phyloP scores from a whole-genome alignment of 2,329 filamentous ascomycete species.

The Aspergillus udagawae region DNA sequence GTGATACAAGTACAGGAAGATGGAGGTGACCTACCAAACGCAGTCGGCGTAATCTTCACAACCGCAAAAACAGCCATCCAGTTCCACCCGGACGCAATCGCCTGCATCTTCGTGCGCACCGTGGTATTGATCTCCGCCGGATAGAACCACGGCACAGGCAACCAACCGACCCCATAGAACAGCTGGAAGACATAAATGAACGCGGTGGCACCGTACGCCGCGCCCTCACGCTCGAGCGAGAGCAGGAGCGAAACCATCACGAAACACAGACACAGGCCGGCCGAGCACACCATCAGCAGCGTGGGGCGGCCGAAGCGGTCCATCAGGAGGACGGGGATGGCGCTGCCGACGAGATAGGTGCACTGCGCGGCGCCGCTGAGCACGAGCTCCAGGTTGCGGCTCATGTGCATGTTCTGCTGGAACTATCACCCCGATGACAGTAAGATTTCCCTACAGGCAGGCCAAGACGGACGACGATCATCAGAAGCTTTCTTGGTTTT shows the following conservation, averaged over 20 bases:
- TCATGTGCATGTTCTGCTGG: slow-evolving; percentile 36
- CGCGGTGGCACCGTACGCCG: slow-evolving; percentile 40
- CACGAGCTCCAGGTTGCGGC: slow-evolving; percentile 50
- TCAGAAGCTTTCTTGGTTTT: no score
- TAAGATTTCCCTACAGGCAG: no score
- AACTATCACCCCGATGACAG: slow-evolving; percentile 13
- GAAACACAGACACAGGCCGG: slow-evolving; percentile 44
- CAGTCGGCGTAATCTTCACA: slow-evolving; percentile 25
- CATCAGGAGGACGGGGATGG: slow-evolving; percentile 41
- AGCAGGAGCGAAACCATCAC: slow-evolving; percentile 39
- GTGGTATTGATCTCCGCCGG: slow-evolving; percentile 41
- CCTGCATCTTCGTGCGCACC: slow-evolving; percentile 37
- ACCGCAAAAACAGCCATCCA: slow-evolving; percentile 36
- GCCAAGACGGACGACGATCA: no score
- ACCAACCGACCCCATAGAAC: slow-evolving; percentile 42
- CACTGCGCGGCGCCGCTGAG: slow-evolving; percentile 31
- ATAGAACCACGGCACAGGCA: slow-evolving; percentile 45
- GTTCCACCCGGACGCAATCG: slow-evolving; percentile 37
- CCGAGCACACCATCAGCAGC: slow-evolving; percentile 39
- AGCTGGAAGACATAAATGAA: slow-evolving; percentile 47
- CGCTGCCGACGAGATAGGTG: slow-evolving; percentile 39
- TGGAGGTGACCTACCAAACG: neutral
- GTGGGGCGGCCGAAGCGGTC: slow-evolving; percentile 41
- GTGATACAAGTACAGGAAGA: no score
- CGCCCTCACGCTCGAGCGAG: slow-evolving; percentile 25